Percentiles rank a stretch among this genome's conserved stretches.
phyloP scores from a whole-genome alignment of 1,284 basidiomycete genomes.

The Trametes sp. region DNA sequence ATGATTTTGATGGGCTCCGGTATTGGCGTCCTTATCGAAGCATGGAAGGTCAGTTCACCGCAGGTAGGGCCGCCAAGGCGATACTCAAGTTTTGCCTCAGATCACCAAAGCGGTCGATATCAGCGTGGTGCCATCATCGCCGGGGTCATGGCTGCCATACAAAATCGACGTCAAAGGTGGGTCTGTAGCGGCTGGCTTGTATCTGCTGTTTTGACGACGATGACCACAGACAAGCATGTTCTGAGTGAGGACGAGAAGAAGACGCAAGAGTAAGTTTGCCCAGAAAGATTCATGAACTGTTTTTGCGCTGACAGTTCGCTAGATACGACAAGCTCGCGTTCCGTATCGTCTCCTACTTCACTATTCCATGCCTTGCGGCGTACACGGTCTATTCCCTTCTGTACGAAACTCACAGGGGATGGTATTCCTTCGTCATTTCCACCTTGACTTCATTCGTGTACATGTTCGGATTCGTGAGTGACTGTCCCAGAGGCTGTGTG shows the following conservation, averaged over 20 bases:
- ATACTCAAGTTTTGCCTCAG: constrained; percentile 43
- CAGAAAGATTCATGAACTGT: background rate
- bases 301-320: constrained; percentile 28
- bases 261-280: constrained; percentile 86
- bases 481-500: constrained; percentile 18
- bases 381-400: constrained; percentile 92
- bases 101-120: constrained; percentile 92
- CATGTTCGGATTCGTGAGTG: constrained; percentile 94
- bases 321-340: constrained; percentile 89
- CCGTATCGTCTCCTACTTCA: constrained; percentile 89
- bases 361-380: constrained; percentile 83
- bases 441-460: constrained; percentile 91
- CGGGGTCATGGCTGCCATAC: constrained; percentile 80
- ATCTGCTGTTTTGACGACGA: background rate
- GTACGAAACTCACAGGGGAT: constrained; percentile 90
- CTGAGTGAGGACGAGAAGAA: constrained; percentile 94
- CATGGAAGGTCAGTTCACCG: constrained; percentile 82
- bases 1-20: constrained; percentile 94
- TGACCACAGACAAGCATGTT: constrained; percentile 85
- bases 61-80: background rate
- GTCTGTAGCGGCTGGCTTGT: background rate
- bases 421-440: constrained; percentile 95
- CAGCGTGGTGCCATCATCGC: constrained; percentile 61
- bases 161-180: constrained; percentile 81
- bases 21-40: constrained; percentile 90